These are phyloP conservation scores for Singerocomus rubriflavus DNA, from an alignment of 1,284 basidiomycete species.

Conservation along the genomic window DNA sequence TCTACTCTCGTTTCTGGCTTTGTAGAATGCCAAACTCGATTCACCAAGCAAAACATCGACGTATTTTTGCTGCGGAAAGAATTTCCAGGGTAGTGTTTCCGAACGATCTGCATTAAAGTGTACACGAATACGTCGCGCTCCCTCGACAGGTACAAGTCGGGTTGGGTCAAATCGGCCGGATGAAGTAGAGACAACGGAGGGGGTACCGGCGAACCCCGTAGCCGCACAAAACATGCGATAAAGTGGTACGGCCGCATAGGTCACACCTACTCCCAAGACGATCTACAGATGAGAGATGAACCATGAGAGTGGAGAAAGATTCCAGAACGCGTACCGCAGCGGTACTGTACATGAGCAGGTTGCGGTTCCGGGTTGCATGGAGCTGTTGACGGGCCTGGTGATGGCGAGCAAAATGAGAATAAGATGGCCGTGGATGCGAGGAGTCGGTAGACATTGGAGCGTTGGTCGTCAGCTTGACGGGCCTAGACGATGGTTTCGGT, in stretches of 20 bases:
- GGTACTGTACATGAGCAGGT: slow-evolving; percentile 75
- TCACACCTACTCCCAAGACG: slow-evolving; percentile 76
- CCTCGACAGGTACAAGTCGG: slow-evolving; percentile 73
- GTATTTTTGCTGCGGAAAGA: slow-evolving; percentile 87
- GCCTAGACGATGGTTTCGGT: neutral
- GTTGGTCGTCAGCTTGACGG: neutral
- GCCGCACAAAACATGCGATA: slow-evolving; percentile 98
- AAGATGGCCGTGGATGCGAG: neutral
- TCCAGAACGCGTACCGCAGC: slow-evolving; percentile 57
- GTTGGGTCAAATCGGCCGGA: slow-evolving; percentile 78
- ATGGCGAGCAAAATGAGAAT: slow-evolving; percentile 16
- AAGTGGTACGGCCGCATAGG: slow-evolving; percentile 95
- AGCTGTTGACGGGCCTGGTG: slow-evolving; percentile 33
- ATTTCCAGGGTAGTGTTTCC: slow-evolving; percentile 91
- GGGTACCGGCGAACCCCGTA: slow-evolving; percentile 95
- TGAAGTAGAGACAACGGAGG: slow-evolving; percentile 65
- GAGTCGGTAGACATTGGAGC: slow-evolving; percentile 13
- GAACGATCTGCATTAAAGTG: slow-evolving; percentile 93
- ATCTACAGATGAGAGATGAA: slow-evolving; percentile 49
- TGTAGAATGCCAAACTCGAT: slow-evolving; percentile 96
- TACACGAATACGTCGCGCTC: slow-evolving; percentile 80
- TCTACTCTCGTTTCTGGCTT: slow-evolving; percentile 81
- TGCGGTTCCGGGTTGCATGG: slow-evolving; percentile 59
- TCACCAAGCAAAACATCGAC: slow-evolving; percentile 94
- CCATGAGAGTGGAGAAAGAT: neutral